Base-by-base conservation (phyloP, 257 asterid species). In the Fraxinus cuspidata region DNA sequence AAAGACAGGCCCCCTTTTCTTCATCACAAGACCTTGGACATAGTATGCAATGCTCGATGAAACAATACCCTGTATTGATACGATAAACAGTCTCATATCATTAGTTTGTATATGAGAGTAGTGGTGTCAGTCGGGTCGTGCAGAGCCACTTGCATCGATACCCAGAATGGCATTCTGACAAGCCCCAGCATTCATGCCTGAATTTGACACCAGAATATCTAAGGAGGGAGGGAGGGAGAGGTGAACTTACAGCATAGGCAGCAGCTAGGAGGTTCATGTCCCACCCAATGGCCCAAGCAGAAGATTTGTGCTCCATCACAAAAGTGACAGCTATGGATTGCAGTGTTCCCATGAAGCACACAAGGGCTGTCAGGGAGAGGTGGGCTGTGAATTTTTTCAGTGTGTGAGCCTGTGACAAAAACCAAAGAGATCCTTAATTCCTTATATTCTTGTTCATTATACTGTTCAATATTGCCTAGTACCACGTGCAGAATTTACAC, bases 241-340 rank as follows among this genome's bases (percentile, higher is more conserved):
- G 9, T 63, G 29, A 31, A 42, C 49, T 42, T 85, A 94, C 99
- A 25, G 99, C 99, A 77, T 94, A 94, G 69, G 99, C 99, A 70
- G 96, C 99, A 19, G 97, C 97, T 8, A 94, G 74, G 16, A 94
- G 90, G 77, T 94, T 91, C 96, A 91, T 88, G 87, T 94, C 97
- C 80, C 86, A 88, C 2, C 97, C 97, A 31, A 94, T 88, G 51
- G 72, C 81, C 99, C 97, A 94, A 71, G 88, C 92, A 60, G 88
- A 82, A 47, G 88, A 78, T n/a, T 74, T 90, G 77, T 88, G 96
- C 71, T 94, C 97, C 97, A 90, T 90, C 29, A 90, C 92, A 11
- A 91, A 78, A 28, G 97, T 90, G 47, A 94, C 96, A 4, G 82
- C 99, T 51, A 90, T 89, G 1, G 99, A 91, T 74, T 94, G 99